Conservation (phyloP, 2,329 filamentous ascomycete genomes). For the Akanthomyces muscarius region DNA sequence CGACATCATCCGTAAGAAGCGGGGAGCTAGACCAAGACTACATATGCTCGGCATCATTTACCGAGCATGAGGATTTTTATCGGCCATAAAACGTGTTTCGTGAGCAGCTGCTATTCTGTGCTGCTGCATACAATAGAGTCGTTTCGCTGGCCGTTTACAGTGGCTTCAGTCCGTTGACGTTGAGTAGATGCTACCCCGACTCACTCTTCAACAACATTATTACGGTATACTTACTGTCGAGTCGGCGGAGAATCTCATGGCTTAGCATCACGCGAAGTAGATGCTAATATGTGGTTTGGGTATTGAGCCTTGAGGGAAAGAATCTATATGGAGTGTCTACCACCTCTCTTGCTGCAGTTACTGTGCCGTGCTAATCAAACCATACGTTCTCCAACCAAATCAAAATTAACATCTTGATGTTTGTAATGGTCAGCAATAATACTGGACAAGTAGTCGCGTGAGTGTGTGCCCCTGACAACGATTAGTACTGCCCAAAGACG, state of each 20-base stretch:
- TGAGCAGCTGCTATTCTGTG: neutral
- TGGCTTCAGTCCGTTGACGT: neutral
- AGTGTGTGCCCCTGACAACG: conserved; percentile 56
- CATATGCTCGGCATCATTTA: neutral
- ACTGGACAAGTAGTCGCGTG: conserved; percentile 67
- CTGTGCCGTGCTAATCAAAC: neutral
- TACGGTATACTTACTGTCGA: too few relatives aligned
- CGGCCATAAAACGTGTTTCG: too few relatives aligned
- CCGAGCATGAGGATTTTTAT: too few relatives aligned
- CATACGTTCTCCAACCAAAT: conserved; percentile 35
- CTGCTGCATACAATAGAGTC: neutral
- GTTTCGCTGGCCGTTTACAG: neutral
- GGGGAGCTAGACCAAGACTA: neutral
- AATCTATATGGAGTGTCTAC: neutral
- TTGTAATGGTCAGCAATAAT: conserved; percentile 75
- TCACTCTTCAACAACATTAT: too few relatives aligned
- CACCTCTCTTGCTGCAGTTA: neutral
- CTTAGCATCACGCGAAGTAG: too few relatives aligned
- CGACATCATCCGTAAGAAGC: neutral
- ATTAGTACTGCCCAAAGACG: conserved; percentile 5
- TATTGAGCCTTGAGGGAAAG: neutral
- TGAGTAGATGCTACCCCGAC: too few relatives aligned
- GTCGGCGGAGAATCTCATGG: too few relatives aligned
- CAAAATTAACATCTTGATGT: conserved; percentile 64
- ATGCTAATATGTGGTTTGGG: neutral